Percentiles rank a stretch among this genome's conserved stretches.
Conservation (phyloP, 192 early-diverging fungal genomes). For the Podila epigama region DNA sequence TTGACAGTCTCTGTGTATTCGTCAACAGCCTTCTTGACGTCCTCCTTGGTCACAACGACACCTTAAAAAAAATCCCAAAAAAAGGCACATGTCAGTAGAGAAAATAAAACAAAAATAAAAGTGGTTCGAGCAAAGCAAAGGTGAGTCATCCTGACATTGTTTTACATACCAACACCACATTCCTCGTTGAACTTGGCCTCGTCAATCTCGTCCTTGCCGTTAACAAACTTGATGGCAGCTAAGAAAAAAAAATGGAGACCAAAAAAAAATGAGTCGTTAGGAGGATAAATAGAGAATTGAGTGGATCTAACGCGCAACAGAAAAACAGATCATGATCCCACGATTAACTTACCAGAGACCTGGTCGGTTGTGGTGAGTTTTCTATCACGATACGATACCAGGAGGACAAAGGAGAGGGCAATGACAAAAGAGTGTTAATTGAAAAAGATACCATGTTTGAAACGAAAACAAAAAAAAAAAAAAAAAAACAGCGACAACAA, state of each 20-base stretch:
- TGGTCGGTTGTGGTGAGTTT: constrained; percentile 84
- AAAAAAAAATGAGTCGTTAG: background rate
- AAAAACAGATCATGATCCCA: background rate
- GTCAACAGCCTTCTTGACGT: constrained; percentile 72
- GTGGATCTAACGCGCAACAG: background rate
- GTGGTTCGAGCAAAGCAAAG: background rate
- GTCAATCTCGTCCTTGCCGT: constrained; percentile 63
- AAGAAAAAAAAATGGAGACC: background rate
- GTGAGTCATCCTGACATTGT: background rate
- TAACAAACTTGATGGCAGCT: constrained; percentile 93
- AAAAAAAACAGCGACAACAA: no score
- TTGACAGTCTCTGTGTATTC: constrained; percentile 70
- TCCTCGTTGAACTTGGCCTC: constrained; percentile 80
- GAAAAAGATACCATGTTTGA: no score
- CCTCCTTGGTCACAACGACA: constrained; percentile 80
- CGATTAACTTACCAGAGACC: constrained; percentile 68
- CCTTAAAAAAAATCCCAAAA: constrained; percentile 59
- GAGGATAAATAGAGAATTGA: background rate
- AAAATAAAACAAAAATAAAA: background rate
- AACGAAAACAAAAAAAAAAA: background rate
- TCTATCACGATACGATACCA: constrained; percentile 29
- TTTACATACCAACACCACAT: constrained; percentile 88
- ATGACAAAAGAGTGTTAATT: background rate
- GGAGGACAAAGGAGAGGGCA: background rate
- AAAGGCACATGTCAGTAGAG: background rate